phyloP scores from a whole-genome alignment of 371 early-diverging fungal genomes.

The Rhizopus stolonifer region DNA sequence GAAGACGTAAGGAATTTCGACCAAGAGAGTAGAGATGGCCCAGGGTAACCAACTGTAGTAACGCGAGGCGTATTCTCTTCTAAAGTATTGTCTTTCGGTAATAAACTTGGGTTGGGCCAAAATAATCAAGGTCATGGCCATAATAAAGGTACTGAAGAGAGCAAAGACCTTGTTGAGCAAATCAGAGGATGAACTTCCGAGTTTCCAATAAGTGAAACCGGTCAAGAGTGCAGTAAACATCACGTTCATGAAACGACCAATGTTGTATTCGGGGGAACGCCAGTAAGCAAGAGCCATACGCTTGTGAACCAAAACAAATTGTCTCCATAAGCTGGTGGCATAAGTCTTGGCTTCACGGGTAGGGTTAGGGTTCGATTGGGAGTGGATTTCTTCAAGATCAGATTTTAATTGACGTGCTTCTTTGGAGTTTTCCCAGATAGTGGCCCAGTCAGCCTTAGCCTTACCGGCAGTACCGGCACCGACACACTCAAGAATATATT shows the following conservation, averaged over 20 bases:
- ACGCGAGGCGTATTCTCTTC: slow-evolving; percentile 68
- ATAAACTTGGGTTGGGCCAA: slow-evolving; percentile 75
- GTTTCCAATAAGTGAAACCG: slow-evolving; percentile 76
- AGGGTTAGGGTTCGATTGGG: slow-evolving; percentile 14
- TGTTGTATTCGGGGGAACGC: slow-evolving; percentile 67
- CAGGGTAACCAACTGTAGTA: slow-evolving; percentile 75
- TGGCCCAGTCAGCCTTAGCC: slow-evolving; percentile 60
- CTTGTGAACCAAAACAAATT: slow-evolving; percentile 58
- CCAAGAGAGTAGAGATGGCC: slow-evolving; percentile 49
- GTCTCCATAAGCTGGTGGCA: slow-evolving; percentile 36
- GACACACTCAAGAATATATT: slow-evolving; percentile 69
- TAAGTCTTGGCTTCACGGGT: slow-evolving; percentile 21
- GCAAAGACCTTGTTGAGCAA: slow-evolving; percentile 73
- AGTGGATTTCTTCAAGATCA: slow-evolving; percentile 40
- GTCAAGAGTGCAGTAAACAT: slow-evolving; percentile 58
- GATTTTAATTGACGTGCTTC: slow-evolving; percentile 41
- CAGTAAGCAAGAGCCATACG: slow-evolving; percentile 68
- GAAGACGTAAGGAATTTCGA: slow-evolving; percentile 62
- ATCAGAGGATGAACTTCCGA: slow-evolving; percentile 55
- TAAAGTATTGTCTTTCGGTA: slow-evolving; percentile 67
- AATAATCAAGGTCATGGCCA: slow-evolving; percentile 68
- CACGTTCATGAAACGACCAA: slow-evolving; percentile 60
- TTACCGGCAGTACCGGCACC: slow-evolving; percentile 63
- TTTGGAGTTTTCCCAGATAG: slow-evolving; percentile 55
- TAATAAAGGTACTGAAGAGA: slow-evolving; percentile 66